Conservation (phyloP, 805 yeast genomes). For the Torulaspora microellipsoides region DNA sequence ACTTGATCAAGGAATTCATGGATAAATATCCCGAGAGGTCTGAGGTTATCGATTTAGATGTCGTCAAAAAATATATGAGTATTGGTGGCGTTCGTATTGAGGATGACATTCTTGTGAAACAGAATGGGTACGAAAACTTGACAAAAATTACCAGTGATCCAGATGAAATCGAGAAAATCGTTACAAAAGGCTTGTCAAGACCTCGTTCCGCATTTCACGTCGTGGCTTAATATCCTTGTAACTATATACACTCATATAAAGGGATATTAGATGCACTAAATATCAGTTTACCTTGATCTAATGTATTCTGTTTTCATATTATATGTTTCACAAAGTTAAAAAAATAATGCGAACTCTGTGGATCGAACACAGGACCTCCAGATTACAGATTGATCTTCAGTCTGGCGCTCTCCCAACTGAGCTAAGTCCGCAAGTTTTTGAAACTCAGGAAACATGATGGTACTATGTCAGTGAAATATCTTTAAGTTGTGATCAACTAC, state of each 20-base stretch:
- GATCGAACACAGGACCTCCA: slow-evolving; percentile 81
- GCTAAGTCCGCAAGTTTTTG: slow-evolving; percentile 36
- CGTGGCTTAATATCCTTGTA: slow-evolving; percentile 29
- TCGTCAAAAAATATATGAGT: slow-evolving; percentile 72
- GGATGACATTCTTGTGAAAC: slow-evolving; percentile 81
- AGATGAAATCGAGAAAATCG: slow-evolving; percentile 71
- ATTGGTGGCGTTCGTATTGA: slow-evolving; percentile 98
- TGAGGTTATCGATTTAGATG: slow-evolving; percentile 58
- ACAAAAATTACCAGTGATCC: slow-evolving; percentile 86
- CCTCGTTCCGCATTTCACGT: slow-evolving; percentile 62
- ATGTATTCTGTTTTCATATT: too few relatives aligned
- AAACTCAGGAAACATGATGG: too few relatives aligned
- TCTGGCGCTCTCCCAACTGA: slow-evolving; percentile 45
- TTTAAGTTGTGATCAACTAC: too few relatives aligned
- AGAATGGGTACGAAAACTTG: slow-evolving; percentile 71
- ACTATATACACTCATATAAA: too few relatives aligned
- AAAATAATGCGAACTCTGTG: slow-evolving; percentile 53
- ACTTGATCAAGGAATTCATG: slow-evolving; percentile 61
- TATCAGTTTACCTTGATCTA: too few relatives aligned
- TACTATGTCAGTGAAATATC: too few relatives aligned
- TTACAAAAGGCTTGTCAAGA: slow-evolving; percentile 60
- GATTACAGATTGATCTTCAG: slow-evolving; percentile 34
- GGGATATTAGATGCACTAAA: too few relatives aligned
- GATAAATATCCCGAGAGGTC: slow-evolving; percentile 41
- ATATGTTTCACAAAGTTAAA: not conserved